A percentile compares a stretch with the other conserved stretches of the same genome.
phyloP scores from a whole-genome alignment of 2,329 filamentous ascomycete genomes.

The Calonectria fujianensis region DNA sequence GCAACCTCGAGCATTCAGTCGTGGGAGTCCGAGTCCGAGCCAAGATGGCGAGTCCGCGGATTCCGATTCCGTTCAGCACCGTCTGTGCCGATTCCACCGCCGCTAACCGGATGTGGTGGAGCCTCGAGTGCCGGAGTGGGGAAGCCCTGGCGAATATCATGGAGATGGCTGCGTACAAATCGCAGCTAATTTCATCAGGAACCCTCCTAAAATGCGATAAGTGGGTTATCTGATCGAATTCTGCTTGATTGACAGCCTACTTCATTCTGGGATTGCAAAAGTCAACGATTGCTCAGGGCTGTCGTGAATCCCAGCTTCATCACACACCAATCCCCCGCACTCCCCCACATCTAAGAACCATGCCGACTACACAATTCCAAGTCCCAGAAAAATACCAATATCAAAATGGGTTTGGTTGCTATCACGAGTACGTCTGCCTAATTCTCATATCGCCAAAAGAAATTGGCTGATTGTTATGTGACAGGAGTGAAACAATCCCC shows the following conservation, averaged over 20 bases:
- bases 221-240: not conserved
- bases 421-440: conserved; percentile 30
- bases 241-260: too few species aligned
- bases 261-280: not conserved
- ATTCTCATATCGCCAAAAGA: not conserved
- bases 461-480: not conserved
- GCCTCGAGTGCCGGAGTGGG: not conserved
- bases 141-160: conserved; percentile 2
- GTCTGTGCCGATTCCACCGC: conserved; percentile 30
- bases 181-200: not conserved
- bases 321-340: too few species aligned
- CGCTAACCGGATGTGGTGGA: conserved; percentile 21
- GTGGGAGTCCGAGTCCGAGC: conserved; percentile 26
- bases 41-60: conserved; percentile 20
- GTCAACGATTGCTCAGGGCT: not conserved
- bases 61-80: conserved; percentile 34
- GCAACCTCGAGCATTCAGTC: not conserved
- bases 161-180: conserved; percentile 15
- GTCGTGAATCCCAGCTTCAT: not conserved
- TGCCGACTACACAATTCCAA: conserved; percentile 19
- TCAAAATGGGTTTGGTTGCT: conserved; percentile 33
- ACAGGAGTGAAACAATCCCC: conserved; percentile 27
- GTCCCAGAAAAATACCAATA: conserved; percentile 36
- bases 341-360: not conserved
- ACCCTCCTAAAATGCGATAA: not conserved